Evolutionary conservation across 148 eudicot genomes (phyloP), one percentile per base, ranked within the genome.

Genomic region (Salicornia ramosissima): DNA sequence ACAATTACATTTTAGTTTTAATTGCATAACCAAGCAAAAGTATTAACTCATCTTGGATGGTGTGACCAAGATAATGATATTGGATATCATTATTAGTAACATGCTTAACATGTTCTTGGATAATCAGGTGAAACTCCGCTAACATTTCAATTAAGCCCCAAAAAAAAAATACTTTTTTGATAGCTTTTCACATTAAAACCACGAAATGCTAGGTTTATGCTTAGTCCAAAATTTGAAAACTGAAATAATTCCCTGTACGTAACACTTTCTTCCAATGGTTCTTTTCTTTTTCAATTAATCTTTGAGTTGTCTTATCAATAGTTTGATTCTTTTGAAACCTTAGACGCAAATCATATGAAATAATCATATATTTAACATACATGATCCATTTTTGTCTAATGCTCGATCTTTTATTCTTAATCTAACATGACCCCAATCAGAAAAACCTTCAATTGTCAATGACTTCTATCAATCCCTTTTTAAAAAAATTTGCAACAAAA

Each of bases 41-140:
- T 60, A 78, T 78, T 39, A 78, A 72, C 61, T 78, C 73, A 43
- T 73, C 59, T 59, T 74, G 77, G 14, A 67, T 74, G 12, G 13
- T 74, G 28, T 55, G 65, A 4, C 77, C 71, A 67, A 74, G 72
- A 22, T 55, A 67, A 67, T 59, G 68, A 14, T 16, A 16, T 4
- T 75, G 62, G 54, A 65, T 42, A 33, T 73, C 55, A 73, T 55
- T 16, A 39, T 26, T 65, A 24, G 36, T 36, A 43, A 73, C 65
- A 28, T 65, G n/a, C n/a, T n/a, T n/a, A n/a, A n/a, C n/a, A n/a
- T n/a, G n/a, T n/a, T n/a, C n/a, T n/a, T n/a, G n/a, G n/a, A n/a
- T n/a, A n/a, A n/a, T n/a, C n/a, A n/a, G n/a, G 56, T 29, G 16
- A 28, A 58, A 64, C 46, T 36, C 30, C 1, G 16, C 50, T 34